phyloP scores from a whole-genome alignment of 208 protist genomes.

The Leishmania mexicana region DNA sequence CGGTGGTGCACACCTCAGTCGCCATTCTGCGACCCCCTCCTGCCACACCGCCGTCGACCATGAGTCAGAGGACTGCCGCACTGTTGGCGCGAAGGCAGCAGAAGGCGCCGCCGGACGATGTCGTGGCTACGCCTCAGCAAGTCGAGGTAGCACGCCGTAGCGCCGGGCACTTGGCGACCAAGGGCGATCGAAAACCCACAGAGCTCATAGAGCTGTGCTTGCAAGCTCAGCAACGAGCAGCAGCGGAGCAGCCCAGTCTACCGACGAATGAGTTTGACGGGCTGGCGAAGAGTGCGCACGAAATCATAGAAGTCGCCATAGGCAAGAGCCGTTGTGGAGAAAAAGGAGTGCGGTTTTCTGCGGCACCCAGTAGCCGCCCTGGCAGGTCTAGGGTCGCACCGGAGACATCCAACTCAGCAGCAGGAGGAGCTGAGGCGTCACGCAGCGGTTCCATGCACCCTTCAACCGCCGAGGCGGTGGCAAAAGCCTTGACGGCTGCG shows the following conservation, averaged over 20 bases:
- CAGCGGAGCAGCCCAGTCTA: slow-evolving; percentile 17
- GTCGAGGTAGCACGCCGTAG: slow-evolving; percentile 11
- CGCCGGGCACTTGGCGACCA: slow-evolving; percentile 19
- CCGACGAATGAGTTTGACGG: slow-evolving; percentile 33
- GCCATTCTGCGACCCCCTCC: slow-evolving; percentile 14
- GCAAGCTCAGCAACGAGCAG: neutral
- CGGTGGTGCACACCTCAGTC: slow-evolving; percentile 19
- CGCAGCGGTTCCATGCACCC: neutral
- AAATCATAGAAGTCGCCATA: slow-evolving; percentile 15
- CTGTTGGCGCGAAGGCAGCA: slow-evolving; percentile 8
- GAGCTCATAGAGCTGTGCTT: slow-evolving; percentile 22
- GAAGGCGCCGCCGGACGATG: slow-evolving; percentile 1
- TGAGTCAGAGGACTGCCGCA: neutral
- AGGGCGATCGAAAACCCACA: slow-evolving; percentile 13
- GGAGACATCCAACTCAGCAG: neutral
- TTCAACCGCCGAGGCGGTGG: slow-evolving; percentile 1
- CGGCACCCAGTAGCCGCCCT: neutral
- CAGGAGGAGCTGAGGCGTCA: neutral
- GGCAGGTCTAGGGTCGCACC: neutral
- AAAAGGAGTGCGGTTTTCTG: neutral
- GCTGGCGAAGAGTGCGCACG: slow-evolving; percentile 17
- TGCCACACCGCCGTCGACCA: neutral
- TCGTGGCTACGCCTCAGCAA: slow-evolving; percentile 9
- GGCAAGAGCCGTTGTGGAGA: slow-evolving; percentile 5
- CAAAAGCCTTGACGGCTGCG: neutral